Conservation (phyloP, 108 stramenopile species). For the Ochromonas danica region DNA sequence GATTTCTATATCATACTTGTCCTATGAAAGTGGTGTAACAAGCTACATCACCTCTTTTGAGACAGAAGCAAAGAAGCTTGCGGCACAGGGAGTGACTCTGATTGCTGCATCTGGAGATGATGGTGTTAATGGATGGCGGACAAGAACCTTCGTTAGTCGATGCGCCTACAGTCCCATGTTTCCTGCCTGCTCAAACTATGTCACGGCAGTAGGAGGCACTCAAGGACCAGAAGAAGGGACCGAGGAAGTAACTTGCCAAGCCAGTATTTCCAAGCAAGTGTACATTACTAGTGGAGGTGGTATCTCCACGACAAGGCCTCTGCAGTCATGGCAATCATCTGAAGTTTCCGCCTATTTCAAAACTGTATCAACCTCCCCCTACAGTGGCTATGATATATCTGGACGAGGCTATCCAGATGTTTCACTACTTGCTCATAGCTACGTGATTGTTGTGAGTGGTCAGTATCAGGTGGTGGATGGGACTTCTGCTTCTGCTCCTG, state of each 20-base stretch:
- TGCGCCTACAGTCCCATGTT: conserved; percentile 51
- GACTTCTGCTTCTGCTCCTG: background rate
- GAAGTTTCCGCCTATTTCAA: background rate
- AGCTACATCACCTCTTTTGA: background rate
- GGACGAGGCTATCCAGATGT: conserved; percentile 25
- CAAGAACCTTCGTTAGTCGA: background rate
- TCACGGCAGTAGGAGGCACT: conserved; percentile 59
- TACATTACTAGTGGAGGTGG: conserved; percentile 18
- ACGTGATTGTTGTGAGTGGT: conserved; percentile 11
- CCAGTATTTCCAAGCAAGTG: background rate
- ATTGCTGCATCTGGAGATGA: background rate
- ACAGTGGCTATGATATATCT: background rate
- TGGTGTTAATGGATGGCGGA: conserved; percentile 20
- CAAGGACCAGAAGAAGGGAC: background rate
- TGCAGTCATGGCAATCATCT: background rate
- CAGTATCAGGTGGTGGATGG: background rate
- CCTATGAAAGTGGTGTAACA: background rate
- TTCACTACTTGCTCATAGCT: background rate
- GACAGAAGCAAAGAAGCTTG: background rate
- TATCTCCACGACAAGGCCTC: background rate
- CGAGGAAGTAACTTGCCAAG: background rate
- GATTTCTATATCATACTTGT: background rate
- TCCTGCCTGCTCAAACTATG: conserved; percentile 59
- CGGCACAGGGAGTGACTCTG: background rate
- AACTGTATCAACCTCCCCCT: background rate